Evolutionary conservation across 805 yeast species (phyloP), one percentile per base, ranked within the genome.

Genomic region (Kodamaea nitidulidarum): DNA sequence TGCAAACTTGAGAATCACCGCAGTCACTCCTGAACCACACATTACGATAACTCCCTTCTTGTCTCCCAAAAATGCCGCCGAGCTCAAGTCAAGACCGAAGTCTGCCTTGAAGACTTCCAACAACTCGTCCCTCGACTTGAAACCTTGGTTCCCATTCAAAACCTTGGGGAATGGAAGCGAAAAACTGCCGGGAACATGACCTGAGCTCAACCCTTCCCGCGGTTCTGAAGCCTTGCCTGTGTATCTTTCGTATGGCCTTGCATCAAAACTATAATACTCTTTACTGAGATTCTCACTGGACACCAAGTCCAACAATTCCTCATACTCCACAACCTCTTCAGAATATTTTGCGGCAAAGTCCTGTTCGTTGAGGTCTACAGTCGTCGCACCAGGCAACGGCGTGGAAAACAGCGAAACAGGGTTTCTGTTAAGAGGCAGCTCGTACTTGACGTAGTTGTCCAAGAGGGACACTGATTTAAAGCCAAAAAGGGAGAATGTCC

Each of bases 21-120:
- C 98, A 8, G 97, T 82, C 35, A 93, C 97, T 33, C 98, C 98
- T 0, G 97, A 83, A 20, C 98, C 98, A 58, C 98, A 93, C 86
- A 86, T 79, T 28, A 84, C 84, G 36, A 93, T 78, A 14, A 85
- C 78, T 9, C 87, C 90, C 52, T 83, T 81, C 12, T 68, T 60
- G 14, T 53, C 63, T 31, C 57, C 58, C 26, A 70, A 50, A 34
- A 47, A 47, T 8, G 50, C 42, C 41, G 61, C 38, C 42, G 50
- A 43, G 14, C 54, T 35, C 29, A 72, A 58, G 30, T 61, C 64
- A 7, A 67, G 29, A 6, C 52, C 59, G 32, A 58, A 62, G 8
- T 61, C 66, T 3, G 42, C 30, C 38, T 54, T 54, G 47, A 88
- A 73, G 8, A 78, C 57, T 11, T 61, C 53, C 5, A 56, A 42